Evolutionary conservation across 1,139 yeast genomes (phyloP), one percentile per base, ranked within the genome.

Genomic region (Pichia sp.): DNA sequence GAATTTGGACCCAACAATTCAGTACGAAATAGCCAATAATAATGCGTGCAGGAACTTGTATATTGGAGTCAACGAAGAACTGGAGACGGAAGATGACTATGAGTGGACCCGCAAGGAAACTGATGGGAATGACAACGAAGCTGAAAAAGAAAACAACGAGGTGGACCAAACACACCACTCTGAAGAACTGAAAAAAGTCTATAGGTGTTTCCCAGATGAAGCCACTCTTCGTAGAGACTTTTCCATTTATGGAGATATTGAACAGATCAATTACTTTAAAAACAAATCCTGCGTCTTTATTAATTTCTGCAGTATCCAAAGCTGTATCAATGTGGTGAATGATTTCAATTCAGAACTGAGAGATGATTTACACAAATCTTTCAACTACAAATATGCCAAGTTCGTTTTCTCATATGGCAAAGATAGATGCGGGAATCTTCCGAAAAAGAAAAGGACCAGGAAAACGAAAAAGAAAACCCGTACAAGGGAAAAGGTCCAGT

Each of bases 31-130:
- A 1, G 94, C 88, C n/a, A 41, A 49, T 27, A 77, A 92, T n/a
- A 97, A 97, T 39, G 97, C 97, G 1, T 78, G 90, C 29, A 77
- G 98, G 66, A 92, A 92, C 62, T 80, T 92, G 36, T 92, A 90
- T 63, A 77, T 92, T 53, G 97, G 97, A 33, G 81, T 75, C 51
- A 69, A 76, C 46, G 76, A 74, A 48, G 69, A 69, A 33, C 58
- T 61, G 27, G 58, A 61, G 29, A 39, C 38, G 16, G 49, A 46
- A 4, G 34, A 29, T 16, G 46, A 45, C 36, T 47, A 27, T 41
- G 44, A 47, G 8, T 34, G 40, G 11, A 23, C 11, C 26, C 16
- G 23, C 26, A 34, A 34, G 26, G 33, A 29, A 37, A n/a, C n/a
- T 23, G n/a, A 31, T 10, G 26, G 28, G 29, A 43, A 37, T 11